Evolutionary conservation across 345 rosid species (phyloP), one percentile per base, ranked within the genome.

Genomic region (Raphanus raphanistrum): DNA sequence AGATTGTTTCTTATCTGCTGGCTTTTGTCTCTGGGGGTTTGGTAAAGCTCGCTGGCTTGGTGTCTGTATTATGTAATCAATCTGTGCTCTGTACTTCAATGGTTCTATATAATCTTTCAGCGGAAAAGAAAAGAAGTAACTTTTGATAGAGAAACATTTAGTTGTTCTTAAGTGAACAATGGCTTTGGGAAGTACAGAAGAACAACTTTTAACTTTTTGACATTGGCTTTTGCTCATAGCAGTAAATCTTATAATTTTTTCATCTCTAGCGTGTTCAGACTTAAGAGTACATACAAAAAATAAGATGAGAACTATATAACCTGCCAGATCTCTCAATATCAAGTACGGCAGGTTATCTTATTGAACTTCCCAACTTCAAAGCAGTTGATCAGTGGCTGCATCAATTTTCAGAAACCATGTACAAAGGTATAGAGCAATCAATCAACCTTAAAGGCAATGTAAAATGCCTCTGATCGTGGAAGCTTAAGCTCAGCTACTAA

Each of bases 241-340:
- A 11, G 11, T 2, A 11, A 3, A 11, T 43, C 50, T 43, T 11
- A 43, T 11, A 43, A 41, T 9, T 43, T 43, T 43, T 43, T 5
- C 5, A 43, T 43, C 31, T 25, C 7, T 25, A 58, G 31, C n/a
- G n/a, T 58, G 31, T 58, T 25, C 12, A 25, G 17, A 16, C 7
- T 38, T 17, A 43, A 43, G 50, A 43, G 50, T 43, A 21, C 54
- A 68, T 29, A 73, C 63, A 72, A 63, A 38, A 43, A 60, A 26
- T 41, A 65, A 16, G 68, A 68, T 32, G 62, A 61, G 70, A 43
- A 74, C 66, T 60, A 63, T 41, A 28, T 58, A 81, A 92, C 98
- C 96, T 94, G 98, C 83, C 95, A 94, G 84, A 94, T 94, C 76
- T 94, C 84, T 94, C 98, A 73, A 97, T 93, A 72, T 94, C 98